Evolutionary conservation across 2,329 filamentous ascomycete genomes (phyloP).

Genomic region (Alternaria sp.): DNA sequence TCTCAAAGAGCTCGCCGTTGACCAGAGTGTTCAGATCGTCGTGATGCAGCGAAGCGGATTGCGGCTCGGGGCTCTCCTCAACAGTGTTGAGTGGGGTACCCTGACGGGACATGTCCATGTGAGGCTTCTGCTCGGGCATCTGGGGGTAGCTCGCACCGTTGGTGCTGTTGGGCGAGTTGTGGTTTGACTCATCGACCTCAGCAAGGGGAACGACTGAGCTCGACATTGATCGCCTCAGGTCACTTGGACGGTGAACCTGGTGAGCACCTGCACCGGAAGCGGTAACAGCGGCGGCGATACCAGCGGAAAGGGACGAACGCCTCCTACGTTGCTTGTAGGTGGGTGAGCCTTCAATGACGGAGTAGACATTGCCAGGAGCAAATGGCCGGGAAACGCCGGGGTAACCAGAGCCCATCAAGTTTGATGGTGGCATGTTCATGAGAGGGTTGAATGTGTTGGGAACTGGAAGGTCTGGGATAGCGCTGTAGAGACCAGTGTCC

Average conservation of each 20-base stretch:
- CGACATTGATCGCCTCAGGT: constrained; percentile 89
- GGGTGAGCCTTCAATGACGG: constrained; percentile 95
- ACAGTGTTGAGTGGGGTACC: constrained; percentile 87
- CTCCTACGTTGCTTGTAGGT: constrained; percentile 98
- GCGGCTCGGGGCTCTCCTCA: constrained; percentile 79
- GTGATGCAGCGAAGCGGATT: constrained; percentile 70
- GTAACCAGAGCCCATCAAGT: constrained; percentile 80
- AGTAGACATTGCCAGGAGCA: constrained; percentile 84
- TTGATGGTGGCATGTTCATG: constrained; percentile 88
- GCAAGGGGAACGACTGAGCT: constrained; percentile 81
- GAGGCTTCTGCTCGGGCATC: constrained; percentile 73
- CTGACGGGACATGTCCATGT: constrained; percentile 84
- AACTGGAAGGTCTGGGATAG: constrained; percentile 84
- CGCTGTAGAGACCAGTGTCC: constrained; percentile 93
- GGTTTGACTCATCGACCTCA: constrained; percentile 77
- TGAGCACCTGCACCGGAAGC: constrained; percentile 59
- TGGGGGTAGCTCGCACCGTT: constrained; percentile 63
- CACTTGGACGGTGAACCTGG: constrained; percentile 79
- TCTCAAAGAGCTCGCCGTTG: constrained; percentile 47
- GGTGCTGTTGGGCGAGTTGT: constrained; percentile 79
- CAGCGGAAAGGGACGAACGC: constrained; percentile 88
- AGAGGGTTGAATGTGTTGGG: constrained; percentile 82
- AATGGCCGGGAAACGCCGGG: constrained; percentile 70
- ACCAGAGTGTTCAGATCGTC: constrained; percentile 67
- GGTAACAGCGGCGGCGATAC: constrained; percentile 74